A percentile compares a stretch with the other conserved stretches of the same genome.
phyloP scores from a whole-genome alignment of 2,329 filamentous ascomycete species.

The Beauveria asiatica region DNA sequence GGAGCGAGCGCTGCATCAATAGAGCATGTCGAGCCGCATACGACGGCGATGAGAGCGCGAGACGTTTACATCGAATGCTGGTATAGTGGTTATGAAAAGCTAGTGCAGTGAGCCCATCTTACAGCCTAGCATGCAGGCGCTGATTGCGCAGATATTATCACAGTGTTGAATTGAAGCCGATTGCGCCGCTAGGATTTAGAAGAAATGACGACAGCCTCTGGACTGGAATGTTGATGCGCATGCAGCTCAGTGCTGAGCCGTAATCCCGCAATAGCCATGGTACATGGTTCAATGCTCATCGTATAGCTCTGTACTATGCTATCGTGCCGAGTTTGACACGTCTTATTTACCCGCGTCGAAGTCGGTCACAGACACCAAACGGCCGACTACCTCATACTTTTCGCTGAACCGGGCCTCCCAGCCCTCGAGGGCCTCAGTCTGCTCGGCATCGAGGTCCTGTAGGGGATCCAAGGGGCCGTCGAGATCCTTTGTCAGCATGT shows the following conservation, averaged over 20 bases:
- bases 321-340: not conserved
- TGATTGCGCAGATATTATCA: constrained; percentile 8
- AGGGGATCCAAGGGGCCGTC: constrained; percentile 74
- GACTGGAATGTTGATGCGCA: not conserved
- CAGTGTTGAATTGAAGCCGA: not conserved
- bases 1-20: constrained; percentile 13
- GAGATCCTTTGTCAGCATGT: constrained; percentile 89
- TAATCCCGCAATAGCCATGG: too few relatives aligned
- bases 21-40: constrained; percentile 9
- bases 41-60: constrained; percentile 8
- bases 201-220: constrained; percentile 1
- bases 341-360: constrained; percentile 15
- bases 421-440: constrained; percentile 73
- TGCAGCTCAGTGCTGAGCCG: not conserved
- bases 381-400: constrained; percentile 94
- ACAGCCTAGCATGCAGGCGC: not conserved
- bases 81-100: constrained; percentile 17
- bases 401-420: constrained; percentile 92
- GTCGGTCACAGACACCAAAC: constrained; percentile 54
- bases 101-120: constrained; percentile 11
- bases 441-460: constrained; percentile 60
- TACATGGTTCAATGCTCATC: not conserved
- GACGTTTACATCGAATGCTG: constrained; percentile 22
- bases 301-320: not conserved
- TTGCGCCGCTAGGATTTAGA: not conserved